Conservation (phyloP, 2,329 filamentous ascomycete genomes). For the Botrytis sinoallii region DNA sequence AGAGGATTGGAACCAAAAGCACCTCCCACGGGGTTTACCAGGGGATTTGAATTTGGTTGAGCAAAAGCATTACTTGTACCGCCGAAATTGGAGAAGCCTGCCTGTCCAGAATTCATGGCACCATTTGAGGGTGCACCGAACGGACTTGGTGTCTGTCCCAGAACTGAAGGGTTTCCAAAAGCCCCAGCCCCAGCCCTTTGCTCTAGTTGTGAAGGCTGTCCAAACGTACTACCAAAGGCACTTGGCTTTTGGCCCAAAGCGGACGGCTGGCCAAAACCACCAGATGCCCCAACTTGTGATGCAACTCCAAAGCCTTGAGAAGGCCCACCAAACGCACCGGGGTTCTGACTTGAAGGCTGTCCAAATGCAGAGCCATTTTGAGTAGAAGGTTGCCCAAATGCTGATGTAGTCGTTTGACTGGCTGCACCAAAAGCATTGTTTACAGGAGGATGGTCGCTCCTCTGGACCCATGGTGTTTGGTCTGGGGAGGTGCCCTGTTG, state of each 20-base stretch:
- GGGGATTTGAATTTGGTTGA: constrained; percentile 16
- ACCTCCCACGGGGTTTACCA: constrained; percentile 20
- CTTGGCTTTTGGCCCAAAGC: constrained; percentile 39
- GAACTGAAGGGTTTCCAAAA: constrained; percentile 43
- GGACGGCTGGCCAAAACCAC: constrained; percentile 42
- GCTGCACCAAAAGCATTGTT: constrained; percentile 22
- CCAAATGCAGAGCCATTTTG: constrained; percentile 35
- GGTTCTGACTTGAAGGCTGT: constrained; percentile 40
- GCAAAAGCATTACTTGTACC: constrained; percentile 11
- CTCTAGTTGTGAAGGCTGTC: constrained; percentile 17
- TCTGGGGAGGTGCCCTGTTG: constrained; percentile 38
- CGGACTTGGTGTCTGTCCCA: constrained; percentile 38
- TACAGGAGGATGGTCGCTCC: constrained; percentile 37
- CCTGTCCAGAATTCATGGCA: constrained; percentile 17
- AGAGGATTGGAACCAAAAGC: constrained; percentile 12
- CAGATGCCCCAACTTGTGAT: constrained; percentile 32
- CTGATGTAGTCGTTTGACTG: constrained; percentile 19
- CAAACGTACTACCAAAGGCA: constrained; percentile 26
- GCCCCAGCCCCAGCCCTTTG: constrained; percentile 29
- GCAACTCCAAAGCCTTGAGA: constrained; percentile 20
- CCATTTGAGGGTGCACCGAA: constrained; percentile 32
- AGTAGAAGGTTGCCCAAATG: constrained; percentile 39
- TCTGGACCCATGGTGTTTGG: constrained; percentile 30
- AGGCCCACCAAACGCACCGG: constrained; percentile 28
- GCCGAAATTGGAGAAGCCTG: constrained; percentile 15